A percentile compares a stretch with the other conserved stretches of the same genome.
These are phyloP conservation scores for Ophiostoma pallidulum DNA, from an alignment of 2,329 filamentous ascomycete genomes.

Conservation along the genomic window DNA sequence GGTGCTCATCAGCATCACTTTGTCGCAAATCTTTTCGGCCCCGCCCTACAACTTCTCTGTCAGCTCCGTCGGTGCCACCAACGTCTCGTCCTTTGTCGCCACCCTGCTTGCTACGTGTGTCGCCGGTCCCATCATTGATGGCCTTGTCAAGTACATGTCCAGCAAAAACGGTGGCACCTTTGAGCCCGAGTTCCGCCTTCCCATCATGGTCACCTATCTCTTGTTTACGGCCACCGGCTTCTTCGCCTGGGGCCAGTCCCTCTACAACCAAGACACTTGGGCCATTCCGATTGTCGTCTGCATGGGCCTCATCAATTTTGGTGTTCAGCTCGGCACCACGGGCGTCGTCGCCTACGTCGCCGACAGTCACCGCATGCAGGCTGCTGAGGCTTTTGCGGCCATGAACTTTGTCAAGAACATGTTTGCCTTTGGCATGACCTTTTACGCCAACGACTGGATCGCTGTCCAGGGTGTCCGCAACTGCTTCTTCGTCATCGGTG, in stretches of 20 bases:
- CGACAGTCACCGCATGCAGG: constrained; percentile 30
- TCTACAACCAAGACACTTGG: constrained; percentile 20
- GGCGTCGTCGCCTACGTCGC: constrained; percentile 29
- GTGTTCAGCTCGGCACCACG: constrained; percentile 29
- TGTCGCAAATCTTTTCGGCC: constrained; percentile 29
- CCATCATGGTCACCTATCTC: constrained; percentile 27
- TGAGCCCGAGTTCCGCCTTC: constrained; percentile 31
- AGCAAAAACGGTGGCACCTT: constrained; percentile 28
- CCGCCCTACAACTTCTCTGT: constrained; percentile 30
- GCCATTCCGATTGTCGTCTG: constrained; percentile 26
- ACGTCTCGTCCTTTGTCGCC: constrained; percentile 26
- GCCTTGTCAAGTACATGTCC: constrained; percentile 25
- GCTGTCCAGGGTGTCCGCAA: constrained; percentile 27
- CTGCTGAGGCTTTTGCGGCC: constrained; percentile 28
- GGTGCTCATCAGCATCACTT: constrained; percentile 22
- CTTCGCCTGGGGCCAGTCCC: constrained; percentile 24
- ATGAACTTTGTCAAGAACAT: constrained; percentile 32
- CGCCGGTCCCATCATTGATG: constrained; percentile 27
- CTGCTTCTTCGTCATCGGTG: constrained; percentile 29
- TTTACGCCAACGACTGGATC: constrained; percentile 32
- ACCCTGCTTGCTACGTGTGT: constrained; percentile 25
- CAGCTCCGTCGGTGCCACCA: constrained; percentile 25
- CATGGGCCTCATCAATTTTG: constrained; percentile 24
- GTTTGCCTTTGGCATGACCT: constrained; percentile 30
- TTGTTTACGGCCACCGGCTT: constrained; percentile 29